Evolutionary conservation across 805 yeast species (phyloP), one percentile per base, ranked within the genome.

Genomic region (Starmerella vaccinii): DNA sequence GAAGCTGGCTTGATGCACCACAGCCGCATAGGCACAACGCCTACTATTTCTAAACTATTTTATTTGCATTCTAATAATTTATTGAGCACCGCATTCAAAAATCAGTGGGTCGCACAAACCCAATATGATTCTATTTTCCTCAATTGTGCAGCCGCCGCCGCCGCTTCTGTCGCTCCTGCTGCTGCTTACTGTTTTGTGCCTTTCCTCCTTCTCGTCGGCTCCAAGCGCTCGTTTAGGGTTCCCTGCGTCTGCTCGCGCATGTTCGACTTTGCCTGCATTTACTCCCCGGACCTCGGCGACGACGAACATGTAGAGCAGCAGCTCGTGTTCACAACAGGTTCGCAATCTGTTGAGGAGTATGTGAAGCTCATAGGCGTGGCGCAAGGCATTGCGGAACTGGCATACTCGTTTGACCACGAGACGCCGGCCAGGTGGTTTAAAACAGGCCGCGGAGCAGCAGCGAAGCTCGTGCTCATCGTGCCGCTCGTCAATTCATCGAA

Each of bases 341-440:
- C 19, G 19, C 49, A 19, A 13, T 4, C 42, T 2, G 33, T 24
- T 5, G 49, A 33, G 18, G 53, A 49, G 16, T 49, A 35, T 34
- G 37, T 59, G 19, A 45, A 47, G 27, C 49, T 49, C 16, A 55
- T 59, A 4, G 62, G 62, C 37, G 51, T 59, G 5, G 59, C 59
- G 12, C 62, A 59, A 45, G 62, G 62, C 30, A 47, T 59, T 4
- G 57, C 55, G 15, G 62, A 59, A 48, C 54, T 59, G 15, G 52
- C 59, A n/a, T 27, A 53, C 45, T 52, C 61, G 22, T 59, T 58
- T 40, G 57, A 51, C 40, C 47, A 33, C 18, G 30, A 22, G n/a
- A 22, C 26, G 24, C 56, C 57, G 18, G 57, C 46, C 27, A 40
- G 40, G 18, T 54, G 51, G 51, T 49, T 52, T 49, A 47, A 42